A percentile compares a stretch with the other conserved stretches of the same genome.
Conservation (phyloP, 2,329 filamentous ascomycete genomes). For the Penicillium crustosum region DNA sequence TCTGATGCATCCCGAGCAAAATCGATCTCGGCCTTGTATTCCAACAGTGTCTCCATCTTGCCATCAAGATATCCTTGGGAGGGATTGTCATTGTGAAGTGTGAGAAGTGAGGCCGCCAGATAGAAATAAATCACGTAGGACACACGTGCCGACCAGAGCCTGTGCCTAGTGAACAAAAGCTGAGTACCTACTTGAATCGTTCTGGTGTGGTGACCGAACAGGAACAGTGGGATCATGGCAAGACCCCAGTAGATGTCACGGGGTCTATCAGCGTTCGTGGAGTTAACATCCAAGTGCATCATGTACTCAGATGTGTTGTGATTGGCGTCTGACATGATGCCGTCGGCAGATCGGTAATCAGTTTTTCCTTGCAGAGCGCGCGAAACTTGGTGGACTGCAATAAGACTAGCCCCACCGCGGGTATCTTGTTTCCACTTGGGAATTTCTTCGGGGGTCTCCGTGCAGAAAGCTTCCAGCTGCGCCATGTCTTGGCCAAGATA, state of each 20-base stretch:
- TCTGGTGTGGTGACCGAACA: slow-evolving; percentile 48
- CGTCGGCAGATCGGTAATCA: slow-evolving; percentile 44
- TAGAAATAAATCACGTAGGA: slow-evolving; percentile 48
- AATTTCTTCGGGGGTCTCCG: slow-evolving; percentile 57
- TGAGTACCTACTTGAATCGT: slow-evolving; percentile 45
- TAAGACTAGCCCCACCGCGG: slow-evolving; percentile 59
- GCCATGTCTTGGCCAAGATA: slow-evolving; percentile 59
- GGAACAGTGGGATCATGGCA: slow-evolving; percentile 48
- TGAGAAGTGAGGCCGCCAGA: slow-evolving; percentile 45
- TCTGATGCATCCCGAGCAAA: slow-evolving; percentile 54
- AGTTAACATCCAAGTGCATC: slow-evolving; percentile 44
- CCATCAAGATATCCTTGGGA: slow-evolving; percentile 45
- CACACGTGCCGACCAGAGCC: slow-evolving; percentile 49
- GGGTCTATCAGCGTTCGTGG: slow-evolving; percentile 52
- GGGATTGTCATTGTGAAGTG: slow-evolving; percentile 46
- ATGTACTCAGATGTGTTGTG: slow-evolving; percentile 55
- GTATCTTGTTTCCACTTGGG: slow-evolving; percentile 58
- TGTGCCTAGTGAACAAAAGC: slow-evolving; percentile 43
- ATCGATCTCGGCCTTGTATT: slow-evolving; percentile 55
- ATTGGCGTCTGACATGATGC: slow-evolving; percentile 55
- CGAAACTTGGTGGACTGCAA: slow-evolving; percentile 55
- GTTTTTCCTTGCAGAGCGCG: slow-evolving; percentile 65
- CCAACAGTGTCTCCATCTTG: slow-evolving; percentile 50
- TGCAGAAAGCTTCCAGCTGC: slow-evolving; percentile 59
- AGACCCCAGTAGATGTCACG: slow-evolving; percentile 58